Base-by-base conservation (phyloP, 2,329 filamentous ascomycete species). In the Pseudogymnoascus sp. region DNA sequence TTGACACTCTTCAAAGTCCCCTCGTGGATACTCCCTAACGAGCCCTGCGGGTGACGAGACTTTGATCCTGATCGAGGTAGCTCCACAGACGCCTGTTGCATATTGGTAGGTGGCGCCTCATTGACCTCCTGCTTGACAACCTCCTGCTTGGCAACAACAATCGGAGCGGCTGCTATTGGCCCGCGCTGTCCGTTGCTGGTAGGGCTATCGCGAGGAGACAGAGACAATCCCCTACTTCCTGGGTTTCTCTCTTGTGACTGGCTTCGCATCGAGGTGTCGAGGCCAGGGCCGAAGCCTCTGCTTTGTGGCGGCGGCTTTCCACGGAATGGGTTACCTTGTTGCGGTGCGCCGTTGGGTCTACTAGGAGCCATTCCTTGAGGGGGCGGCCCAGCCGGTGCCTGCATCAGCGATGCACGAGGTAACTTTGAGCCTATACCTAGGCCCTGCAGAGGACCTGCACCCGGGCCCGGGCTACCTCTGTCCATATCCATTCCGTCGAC, bases 11-110 rank as follows among this genome's bases (percentile, higher is more conserved):
- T 78, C 35, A 84, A 73, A 1, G 77, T 74, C 3, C 81, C 79
- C 67, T 91, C 88, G 26, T 82, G 82, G 1, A 82, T 83, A 69
- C 84, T 89, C 67, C 95, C 90, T 11, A 90, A 78, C 0, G 89
- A 89, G 28, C 82, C 82, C 71, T 88, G 87, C 36, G 82, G 79
- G 17, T 85, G 81, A 47, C 84, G 82, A 26, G 83, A 76, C 62
- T 77, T 78, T 3, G 78, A 76, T 61, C 75, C 78, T n/a, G 80
- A 78, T 31, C 80, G 75, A 13, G 47, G 47, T 3, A 57, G 28
- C 47, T 57, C 47, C 26, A 57, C 77, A 74, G 36, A 70, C 72
- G 64, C 74, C 69, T 68, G 77, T 74, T 35, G 71, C 57, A 53
- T 71, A 67, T 64, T 78, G 13, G 63, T 26, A 17, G n/a, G 26